Base-by-base conservation (phyloP, 441 rosid species). In the Adansonia rubrostipa region DNA sequence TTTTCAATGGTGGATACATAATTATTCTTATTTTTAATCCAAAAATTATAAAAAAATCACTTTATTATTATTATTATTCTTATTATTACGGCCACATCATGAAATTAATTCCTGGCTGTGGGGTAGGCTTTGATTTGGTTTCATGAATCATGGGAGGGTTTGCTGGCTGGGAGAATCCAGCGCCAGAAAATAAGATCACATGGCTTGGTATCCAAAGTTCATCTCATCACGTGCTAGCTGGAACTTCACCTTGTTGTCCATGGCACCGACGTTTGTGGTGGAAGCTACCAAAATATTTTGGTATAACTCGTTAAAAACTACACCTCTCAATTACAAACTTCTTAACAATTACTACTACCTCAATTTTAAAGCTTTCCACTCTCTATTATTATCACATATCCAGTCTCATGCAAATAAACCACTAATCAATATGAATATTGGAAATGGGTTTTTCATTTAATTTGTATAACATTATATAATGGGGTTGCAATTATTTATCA, bases 231-330 rank as follows among this genome's bases (percentile, higher is more conserved):
- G 68, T 63, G 68, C 68, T 36, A n/a, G 72, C 65, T 73, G 63
- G 80, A 19, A 9, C 20, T 53, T 36, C 4, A n/a, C 68, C 60
- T 19, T 45, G 40, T 44, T 19, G 56, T 79, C 58, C 36, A 4
- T 73, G 44, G 22, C 74, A 79, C 81, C 81, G 77, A 78, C 77
- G 65, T n/a, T 71, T 60, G 47, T 45, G 14, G 68, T 20, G 56
- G 60, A 44, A 42, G 19, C 68, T 9, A 33, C 68, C 19, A 0
- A 6, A 10, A 17, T 36, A 54, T 53, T 71, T 9, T 28, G 5
- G 8, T 33, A 13, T 5, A n/a, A 36, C 50, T n/a, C 14, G 4
- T 40, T 3, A 17, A 56, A 14, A 54, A 5, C 28, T 70, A 14
- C 60, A 7, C 22, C n/a, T 45, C 44, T 51, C 17, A 28, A 33